Evolutionary conservation across 1,284 basidiomycete species (phyloP).

Genomic region (Ceratorhiza oryzae-sativae): DNA sequence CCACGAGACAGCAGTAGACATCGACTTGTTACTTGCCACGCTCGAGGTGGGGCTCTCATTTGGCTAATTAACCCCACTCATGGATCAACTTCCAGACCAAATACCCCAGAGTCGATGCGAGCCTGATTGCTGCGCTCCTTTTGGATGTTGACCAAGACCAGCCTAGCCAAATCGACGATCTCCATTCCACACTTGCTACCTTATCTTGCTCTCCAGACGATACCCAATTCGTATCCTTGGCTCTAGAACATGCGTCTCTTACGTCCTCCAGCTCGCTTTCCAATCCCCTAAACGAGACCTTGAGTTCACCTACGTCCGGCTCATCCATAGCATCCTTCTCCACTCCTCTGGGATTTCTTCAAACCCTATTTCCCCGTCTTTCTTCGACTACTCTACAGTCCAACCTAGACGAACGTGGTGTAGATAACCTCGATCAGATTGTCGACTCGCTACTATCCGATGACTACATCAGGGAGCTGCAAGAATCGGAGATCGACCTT

Average conservation of each 20-base stretch:
- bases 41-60: background rate
- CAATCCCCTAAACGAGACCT: constrained; percentile 27
- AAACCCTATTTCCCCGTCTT: constrained; percentile 29
- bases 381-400: constrained; percentile 21
- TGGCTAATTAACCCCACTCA: background rate
- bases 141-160: constrained; percentile 10
- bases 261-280: constrained; percentile 28
- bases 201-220: constrained; percentile 3
- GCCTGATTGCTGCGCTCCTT: constrained; percentile 25
- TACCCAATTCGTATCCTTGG: constrained; percentile 2
- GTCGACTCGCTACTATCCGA: constrained; percentile 24
- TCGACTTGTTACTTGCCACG: background rate
- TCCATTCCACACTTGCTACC: constrained; percentile 8
- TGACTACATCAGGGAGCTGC: constrained; percentile 32
- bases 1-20: background rate
- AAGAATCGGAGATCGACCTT: background rate
- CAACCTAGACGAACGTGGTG: constrained; percentile 21
- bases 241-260: constrained; percentile 6
- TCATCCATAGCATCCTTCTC: constrained; percentile 33
- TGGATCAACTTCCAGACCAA: constrained; percentile 13
- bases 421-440: constrained; percentile 23
- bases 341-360: constrained; percentile 32
- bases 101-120: constrained; percentile 23
- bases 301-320: constrained; percentile 7
- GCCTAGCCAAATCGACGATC: background rate